Base-by-base conservation (phyloP, 2,329 filamentous ascomycete genomes). In the Phyllosticta ampelicida region DNA sequence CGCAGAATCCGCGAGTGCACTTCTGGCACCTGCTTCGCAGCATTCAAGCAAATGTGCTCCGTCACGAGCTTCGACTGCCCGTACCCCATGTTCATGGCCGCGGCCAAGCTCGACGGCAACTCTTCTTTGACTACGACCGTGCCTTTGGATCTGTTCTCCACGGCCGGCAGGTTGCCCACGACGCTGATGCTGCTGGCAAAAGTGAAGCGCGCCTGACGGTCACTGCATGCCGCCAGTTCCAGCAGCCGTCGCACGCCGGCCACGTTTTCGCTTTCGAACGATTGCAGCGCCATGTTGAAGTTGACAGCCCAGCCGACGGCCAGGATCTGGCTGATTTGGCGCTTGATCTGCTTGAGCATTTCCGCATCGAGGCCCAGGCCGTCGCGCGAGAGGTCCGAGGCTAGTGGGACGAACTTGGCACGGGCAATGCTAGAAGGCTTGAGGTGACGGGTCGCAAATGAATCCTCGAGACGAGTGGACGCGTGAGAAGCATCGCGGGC, bases 261-360 rank as follows among this genome's bases (percentile, higher is more conserved):
- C 20, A 82, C 72, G 60, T 71, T 69, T 48, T 77, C 74, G 9
- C 59, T 54, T 52, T 79, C 79, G 61, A 82, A 82, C 53, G 73
- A 78, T 2, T 70, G 68, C 0, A 82, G 71, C 0, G 69, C 69
- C 61, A 81, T 73, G 64, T 80, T 81, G 70, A 83, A 83, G 65
- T 83, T 82, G 26, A 82, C 80, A 1, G 77, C 70, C 79, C 79
- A 81, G 0, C 79, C 78, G 61, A 73, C 73, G 68, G 82, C 78
- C 26, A 82, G 76, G 19, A 80, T 71, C 16, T 66, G 65, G 0
- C 73, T 73, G 1, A 81, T 64, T 0, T 56, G 61, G 0, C 56
- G 60, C 9, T 57, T 55, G 6, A 70, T 58, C 5, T 62, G 55
- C 8, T 60, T 49, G 3, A 66, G 48, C 11, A 53, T 69, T 60